These are phyloP conservation scores for Sugiyamaella grinbergsii DNA, from an alignment of 1,139 yeast species.

Conservation along the genomic window DNA sequence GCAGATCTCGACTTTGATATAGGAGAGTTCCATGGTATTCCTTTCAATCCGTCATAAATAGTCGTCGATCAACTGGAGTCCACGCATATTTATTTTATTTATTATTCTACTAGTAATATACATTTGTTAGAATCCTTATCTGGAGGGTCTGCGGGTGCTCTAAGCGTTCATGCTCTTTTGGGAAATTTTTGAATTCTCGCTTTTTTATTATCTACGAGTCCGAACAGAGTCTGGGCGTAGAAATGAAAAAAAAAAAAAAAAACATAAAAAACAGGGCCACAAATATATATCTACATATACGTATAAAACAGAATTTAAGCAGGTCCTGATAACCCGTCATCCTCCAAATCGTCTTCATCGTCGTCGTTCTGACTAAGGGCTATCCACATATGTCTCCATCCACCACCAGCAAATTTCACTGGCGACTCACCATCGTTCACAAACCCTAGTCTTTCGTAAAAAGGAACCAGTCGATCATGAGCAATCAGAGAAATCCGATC, in stretches of 20 bases:
- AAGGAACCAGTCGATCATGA: conserved; percentile 66
- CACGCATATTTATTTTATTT: conserved; percentile 6
- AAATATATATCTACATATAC: not conserved
- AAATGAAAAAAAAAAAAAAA: not conserved
- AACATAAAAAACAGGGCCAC: not conserved
- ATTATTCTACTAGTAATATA: not conserved
- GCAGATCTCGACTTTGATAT: conserved; percentile 29
- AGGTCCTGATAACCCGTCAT: conserved; percentile 13
- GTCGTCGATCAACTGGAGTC: too few species aligned
- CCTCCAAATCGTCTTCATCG: conserved; percentile 30
- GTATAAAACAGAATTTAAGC: conserved; percentile 6
- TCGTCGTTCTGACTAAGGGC: conserved; percentile 50
- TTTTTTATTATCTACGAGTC: too few species aligned
- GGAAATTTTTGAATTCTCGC: too few species aligned
- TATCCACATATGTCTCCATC: conserved; percentile 68
- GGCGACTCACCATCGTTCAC: conserved; percentile 61
- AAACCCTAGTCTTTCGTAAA: conserved; percentile 82
- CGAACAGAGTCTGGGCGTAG: not conserved
- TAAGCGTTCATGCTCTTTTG: too few species aligned
- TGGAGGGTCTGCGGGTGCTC: too few species aligned
- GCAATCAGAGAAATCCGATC: conserved; percentile 74
- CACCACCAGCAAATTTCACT: conserved; percentile 59
- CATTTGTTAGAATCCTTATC: not conserved
- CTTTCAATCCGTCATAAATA: conserved; percentile 37
- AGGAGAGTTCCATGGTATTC: conserved; percentile 36